A percentile compares a stretch with the other conserved stretches of the same genome.
Evolutionary conservation across 192 early-diverging fungal genomes (phyloP).

Genomic region (Coemansia sp.): DNA sequence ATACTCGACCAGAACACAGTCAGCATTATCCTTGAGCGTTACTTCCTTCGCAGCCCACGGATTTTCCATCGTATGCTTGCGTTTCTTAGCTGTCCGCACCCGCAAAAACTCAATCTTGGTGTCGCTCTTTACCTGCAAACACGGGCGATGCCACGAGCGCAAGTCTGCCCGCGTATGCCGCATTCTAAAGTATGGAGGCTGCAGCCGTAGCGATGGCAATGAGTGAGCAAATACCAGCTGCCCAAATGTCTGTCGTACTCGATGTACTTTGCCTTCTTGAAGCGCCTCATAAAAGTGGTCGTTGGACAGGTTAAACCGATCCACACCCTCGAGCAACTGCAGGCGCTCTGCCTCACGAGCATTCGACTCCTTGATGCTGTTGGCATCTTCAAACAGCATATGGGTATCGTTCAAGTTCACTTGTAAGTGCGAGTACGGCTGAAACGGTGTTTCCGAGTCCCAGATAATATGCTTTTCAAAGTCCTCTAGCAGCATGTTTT

Average conservation of each 20-base stretch:
- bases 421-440: constrained; percentile 57
- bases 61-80: constrained; percentile 63
- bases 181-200: constrained; percentile 79
- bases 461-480: constrained; percentile 82
- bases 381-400: constrained; percentile 65
- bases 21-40: constrained; percentile 79
- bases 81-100: constrained; percentile 70
- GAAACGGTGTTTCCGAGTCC: constrained; percentile 63
- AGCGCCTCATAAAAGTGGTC: constrained; percentile 81
- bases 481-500: constrained; percentile 30
- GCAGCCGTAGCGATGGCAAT: constrained; percentile 78
- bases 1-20: constrained; percentile 87
- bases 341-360: constrained; percentile 62
- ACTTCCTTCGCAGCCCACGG: constrained; percentile 85
- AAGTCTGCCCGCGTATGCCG: constrained; percentile 76
- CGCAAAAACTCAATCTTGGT: constrained; percentile 68
- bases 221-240: constrained; percentile 83
- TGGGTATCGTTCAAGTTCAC: constrained; percentile 72
- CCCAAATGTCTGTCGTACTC: constrained; percentile 86
- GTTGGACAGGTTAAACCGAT: constrained; percentile 85
- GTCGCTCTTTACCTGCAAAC: constrained; percentile 62
- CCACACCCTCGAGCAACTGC: constrained; percentile 57
- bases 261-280: constrained; percentile 62
- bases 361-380: constrained; percentile 47
- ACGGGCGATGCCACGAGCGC: constrained; percentile 86